Evolutionary conservation across 805 yeast genomes (phyloP), one percentile per base, ranked within the genome.

Genomic region (Candida caryicola): DNA sequence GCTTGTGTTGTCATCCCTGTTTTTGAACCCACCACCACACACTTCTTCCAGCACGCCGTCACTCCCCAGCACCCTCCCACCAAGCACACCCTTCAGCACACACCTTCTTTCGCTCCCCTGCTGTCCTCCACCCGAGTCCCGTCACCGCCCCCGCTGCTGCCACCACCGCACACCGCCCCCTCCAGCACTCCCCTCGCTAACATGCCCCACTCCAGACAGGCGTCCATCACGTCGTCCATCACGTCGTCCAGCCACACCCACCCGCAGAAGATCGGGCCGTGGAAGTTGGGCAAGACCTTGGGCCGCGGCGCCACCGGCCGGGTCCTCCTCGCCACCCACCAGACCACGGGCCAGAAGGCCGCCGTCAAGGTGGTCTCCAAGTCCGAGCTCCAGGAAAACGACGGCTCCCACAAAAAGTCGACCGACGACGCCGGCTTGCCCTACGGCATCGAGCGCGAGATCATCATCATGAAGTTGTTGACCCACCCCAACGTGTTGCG

Each of bases 381-480:
- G 56, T 72, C 78, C 17, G 74, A 70, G 36, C 57, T 75, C 42
- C 69, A 60, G 46, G 65, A 67, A 21, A 49, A 55, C 43, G 58
- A 50, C 17, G 47, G 38, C 17, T 45, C 55, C 14, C 45, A 47
- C 42, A 48, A 44, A 26, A 56, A 55, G 48, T 63, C 65, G 3
- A 49, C 64, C 34, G 78, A 74, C 40, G 73, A 74, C n/a, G 66
- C 72, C 12, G 87, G 88, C 1, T 73, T 85, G 41, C 95, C 96
- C 2, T 89, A 91, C 59, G 99, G 99, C 28, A 91, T 93, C 31
- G 99, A 93, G 64, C 77, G 98, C 49, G 99, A 93, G 59, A 95
- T 93, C 46, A 90, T 93, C 51, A 93, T 93, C 51, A 93, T 91
- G 99, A 93, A 93, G 64, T 73, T 93, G 29, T 78, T 93, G 32